Evolutionary conservation across 768 basidiomycete species (phyloP).

Genomic region (Amyloporia xantha): DNA sequence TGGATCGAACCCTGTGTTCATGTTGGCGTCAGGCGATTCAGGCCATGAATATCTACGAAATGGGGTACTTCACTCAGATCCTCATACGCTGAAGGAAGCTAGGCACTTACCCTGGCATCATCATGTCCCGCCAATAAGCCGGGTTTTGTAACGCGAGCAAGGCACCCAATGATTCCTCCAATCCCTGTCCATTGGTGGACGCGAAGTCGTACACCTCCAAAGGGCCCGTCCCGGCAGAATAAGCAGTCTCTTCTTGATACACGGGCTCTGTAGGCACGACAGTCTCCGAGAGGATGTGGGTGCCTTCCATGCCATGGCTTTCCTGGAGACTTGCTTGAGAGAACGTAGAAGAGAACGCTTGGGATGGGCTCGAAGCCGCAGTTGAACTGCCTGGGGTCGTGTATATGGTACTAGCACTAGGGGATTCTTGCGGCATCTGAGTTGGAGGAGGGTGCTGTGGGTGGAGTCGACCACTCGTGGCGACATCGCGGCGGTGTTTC

Average conservation of each 20-base stretch:
- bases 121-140: slow-evolving; percentile 71
- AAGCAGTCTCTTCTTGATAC: slow-evolving; percentile 35
- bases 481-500: slow-evolving; percentile 62
- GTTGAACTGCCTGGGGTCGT: slow-evolving; percentile 8
- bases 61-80: neutral
- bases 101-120: slow-evolving; percentile 68
- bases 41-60: slow-evolving; percentile 13
- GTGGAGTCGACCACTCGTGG: slow-evolving; percentile 49
- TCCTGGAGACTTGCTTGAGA: neutral
- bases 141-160: slow-evolving; percentile 70
- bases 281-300: neutral
- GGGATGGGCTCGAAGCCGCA: neutral
- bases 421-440: neutral
- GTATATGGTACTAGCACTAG: slow-evolving; percentile 1
- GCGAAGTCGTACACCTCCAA: slow-evolving; percentile 27
- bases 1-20: neutral
- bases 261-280: slow-evolving; percentile 12
- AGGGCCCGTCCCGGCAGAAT: slow-evolving; percentile 33
- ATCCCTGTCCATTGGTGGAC: slow-evolving; percentile 23
- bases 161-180: slow-evolving; percentile 52
- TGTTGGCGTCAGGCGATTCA: slow-evolving; percentile 8
- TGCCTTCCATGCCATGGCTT: neutral
- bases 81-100: neutral
- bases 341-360: neutral
- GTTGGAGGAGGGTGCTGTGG: slow-evolving; percentile 38